Percentiles rank a stretch among this genome's conserved stretches.
Conservation (phyloP, 768 basidiomycete species). For the Auriscalpium orientale region DNA sequence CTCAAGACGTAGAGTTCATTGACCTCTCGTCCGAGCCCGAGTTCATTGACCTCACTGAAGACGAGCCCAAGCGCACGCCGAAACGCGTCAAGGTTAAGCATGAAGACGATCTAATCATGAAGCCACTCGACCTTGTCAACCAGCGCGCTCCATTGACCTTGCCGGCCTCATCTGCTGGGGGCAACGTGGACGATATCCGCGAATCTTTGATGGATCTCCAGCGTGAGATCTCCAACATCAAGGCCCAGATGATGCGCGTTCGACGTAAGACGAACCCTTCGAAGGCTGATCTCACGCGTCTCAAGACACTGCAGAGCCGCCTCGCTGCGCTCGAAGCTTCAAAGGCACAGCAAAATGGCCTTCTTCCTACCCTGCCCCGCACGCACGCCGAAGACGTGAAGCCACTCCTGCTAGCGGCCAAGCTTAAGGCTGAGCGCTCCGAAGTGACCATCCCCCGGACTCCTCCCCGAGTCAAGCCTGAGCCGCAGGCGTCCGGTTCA, state of each 20-base stretch:
- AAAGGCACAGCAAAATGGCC: background rate
- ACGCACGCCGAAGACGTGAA: background rate
- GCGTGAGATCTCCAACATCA: background rate
- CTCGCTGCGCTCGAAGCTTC: background rate
- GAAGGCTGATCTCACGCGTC: constrained; percentile 16
- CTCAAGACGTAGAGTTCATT: background rate
- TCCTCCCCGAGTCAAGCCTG: background rate
- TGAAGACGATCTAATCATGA: background rate
- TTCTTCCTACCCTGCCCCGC: background rate
- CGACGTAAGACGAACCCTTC: constrained; percentile 11
- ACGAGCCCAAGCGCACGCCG: constrained; percentile 4
- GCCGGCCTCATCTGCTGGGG: background rate
- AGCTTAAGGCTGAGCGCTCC: constrained; percentile 2
- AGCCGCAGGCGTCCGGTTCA: constrained; percentile 17
- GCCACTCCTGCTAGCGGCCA: constrained; percentile 12
- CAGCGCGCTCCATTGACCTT: background rate
- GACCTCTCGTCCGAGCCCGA: background rate
- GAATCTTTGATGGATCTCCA: constrained; percentile 8
- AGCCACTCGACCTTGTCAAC: constrained; percentile 1
- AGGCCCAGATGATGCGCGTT: background rate
- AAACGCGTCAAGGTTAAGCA: background rate
- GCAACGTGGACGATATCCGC: constrained; percentile 4
- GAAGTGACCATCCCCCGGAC: background rate
- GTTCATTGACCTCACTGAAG: background rate
- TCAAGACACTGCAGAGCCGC: constrained; percentile 3